Evolutionary conservation across 805 yeast genomes (phyloP), one percentile per base, ranked within the genome.

Genomic region (Pichia pseudocactophila): DNA sequence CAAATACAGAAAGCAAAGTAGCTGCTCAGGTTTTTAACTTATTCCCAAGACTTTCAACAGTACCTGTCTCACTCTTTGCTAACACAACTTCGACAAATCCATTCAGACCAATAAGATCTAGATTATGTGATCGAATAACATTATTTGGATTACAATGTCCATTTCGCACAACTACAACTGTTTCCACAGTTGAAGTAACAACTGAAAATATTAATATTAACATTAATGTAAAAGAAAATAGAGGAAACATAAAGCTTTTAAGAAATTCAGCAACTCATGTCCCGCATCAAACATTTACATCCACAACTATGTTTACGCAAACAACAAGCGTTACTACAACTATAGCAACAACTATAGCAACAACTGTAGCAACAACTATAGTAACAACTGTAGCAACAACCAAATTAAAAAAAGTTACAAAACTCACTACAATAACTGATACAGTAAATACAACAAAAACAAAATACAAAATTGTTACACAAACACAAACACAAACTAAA

Each of bases 1-100:
- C 37, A 18, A 50, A 49, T 2, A 42, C 40, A 20, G 37, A 46
- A n/a, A n/a, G n/a, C n/a, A n/a, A n/a, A 6, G 48, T 49, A 17
- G 46, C 12, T 25, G 50, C 2, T 48, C 48, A 30, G 41, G 25
- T 22, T 8, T 22, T 22, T 22, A 22, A 22, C 8, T 22, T 22
- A 6, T 8, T 39, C 20, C 17, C 30, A 5, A 34, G 34, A 22
- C 25, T 22, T 22, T 22, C 25, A 22, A 8, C 25, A 22, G 5
- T 22, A 22, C 25, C 25, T 22, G 7, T 6, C 8, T 6, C 25
- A 22, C 7, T 22, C 7, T 6, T 6, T 22, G 5, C 25, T 22
- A 22, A 22, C 2, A 18, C 30, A 15, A 40, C 34, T 2, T 11
- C 19, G 4, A 19, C 34, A n/a, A 34, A 17, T 10, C 30, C 8